Evolutionary conservation across 768 basidiomycete species (phyloP), one percentile per base, ranked within the genome.

Genomic region (Asterophora lycoperdoides): DNA sequence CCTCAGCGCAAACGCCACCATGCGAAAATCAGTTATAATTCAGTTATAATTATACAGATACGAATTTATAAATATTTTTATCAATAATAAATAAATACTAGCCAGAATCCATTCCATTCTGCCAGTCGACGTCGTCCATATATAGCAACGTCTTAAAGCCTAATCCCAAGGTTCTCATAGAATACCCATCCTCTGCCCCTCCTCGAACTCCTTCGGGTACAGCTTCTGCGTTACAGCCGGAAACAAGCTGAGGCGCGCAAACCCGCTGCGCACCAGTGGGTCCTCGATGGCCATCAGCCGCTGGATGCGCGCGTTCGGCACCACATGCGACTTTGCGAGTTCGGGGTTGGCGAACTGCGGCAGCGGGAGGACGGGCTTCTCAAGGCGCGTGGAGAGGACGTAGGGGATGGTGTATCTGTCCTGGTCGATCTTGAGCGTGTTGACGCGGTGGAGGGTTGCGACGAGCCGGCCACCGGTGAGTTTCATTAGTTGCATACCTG

Each of bases 391-490:
- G 6, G 64, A 58, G 36, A 64, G 56, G 28, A 63, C 61, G 33
- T 66, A 64, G 11, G 63, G 61, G 29, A 66, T 64, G 3, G 64
- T 66, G 46, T 60, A 63, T 15, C 60, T 55, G 43, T 64, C 63
- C 32, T 58, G 37, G 11, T 60, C 53, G 36, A 66, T 62, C 48
- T 61, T 59, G 32, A 66, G 56, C n/a, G 64, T 64, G 51, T 66
- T 66, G 35, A 66, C 63, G 38, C 64, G 59, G 48, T 66, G 64
- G 7, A 57, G 53, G 0, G 64, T 64, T 9, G 64, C 64, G 34
- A 66, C 61, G 19, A 64, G 57, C 20, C 56, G 56, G 1, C 64
- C 61, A 37, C 59, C 61, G 3, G 61, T 66, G 2, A 66, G 56
- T 41, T 51, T 55, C 61, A 64, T 64, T 14, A 64, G 59, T 44